Base-by-base conservation (phyloP, 352 stramenopile species). In the Elongisporangium senticosum region DNA sequence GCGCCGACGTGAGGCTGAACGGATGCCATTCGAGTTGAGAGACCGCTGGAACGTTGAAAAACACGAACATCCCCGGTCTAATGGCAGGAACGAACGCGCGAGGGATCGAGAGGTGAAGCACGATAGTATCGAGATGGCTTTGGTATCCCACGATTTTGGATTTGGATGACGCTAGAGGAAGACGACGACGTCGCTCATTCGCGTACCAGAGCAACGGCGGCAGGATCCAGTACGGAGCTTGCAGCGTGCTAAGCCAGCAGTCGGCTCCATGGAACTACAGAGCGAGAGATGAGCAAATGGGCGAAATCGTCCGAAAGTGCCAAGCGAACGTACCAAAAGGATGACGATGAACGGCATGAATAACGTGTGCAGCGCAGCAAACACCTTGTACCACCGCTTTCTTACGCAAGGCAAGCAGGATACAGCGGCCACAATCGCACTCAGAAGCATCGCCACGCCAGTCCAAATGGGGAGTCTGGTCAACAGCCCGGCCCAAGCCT, bases 21-120 rank as follows among this genome's bases (percentile, higher is more conserved):
- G 86, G 82, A 70, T 93, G 86, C 86, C 83, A 95, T 65, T 93
- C 72, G 10, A 77, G 40, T 2, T 58, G 24, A 14, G 77, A 87
- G 52, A 95, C 62, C 14, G 49, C 53, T 8, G 75, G 72, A 4
- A 89, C 63, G 37, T 86, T 71, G n/a, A 93, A 23, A 51, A 88
- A 90, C 7, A 82, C 61, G 70, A 90, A 93, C 54, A 53, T 53
- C 1, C 54, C 54, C 7, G 54, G 54, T 24, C 52, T 39, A 10
- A 59, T 24, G 23, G 19, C 28, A n/a, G 15, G 54, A 37, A 43
- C 51, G 37, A 55, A 47, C 22, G 4, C 14, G 7, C 23, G 13
- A 21, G 74, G 67, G 56, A 75, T 78, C 21, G 64, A 40, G n/a
- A 83, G 55, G 43, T 65, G 71, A 3, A 79, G 47, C 17, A 67